Base-by-base conservation (phyloP, 78 protist genomes). In the Paulinella micropora region DNA sequence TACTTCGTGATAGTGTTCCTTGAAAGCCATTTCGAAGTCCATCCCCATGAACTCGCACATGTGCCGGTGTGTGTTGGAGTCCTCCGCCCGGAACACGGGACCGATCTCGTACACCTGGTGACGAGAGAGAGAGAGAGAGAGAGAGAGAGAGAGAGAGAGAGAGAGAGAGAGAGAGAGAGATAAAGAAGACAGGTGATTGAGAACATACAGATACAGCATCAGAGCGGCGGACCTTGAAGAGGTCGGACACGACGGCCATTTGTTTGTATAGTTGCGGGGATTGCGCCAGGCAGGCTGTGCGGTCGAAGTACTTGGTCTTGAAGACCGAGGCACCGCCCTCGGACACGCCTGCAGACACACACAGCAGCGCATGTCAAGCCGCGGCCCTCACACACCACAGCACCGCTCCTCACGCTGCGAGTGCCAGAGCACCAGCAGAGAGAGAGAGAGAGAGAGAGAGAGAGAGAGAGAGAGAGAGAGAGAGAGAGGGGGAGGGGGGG, bases 271-370 rank as follows among this genome's bases (percentile, higher is more conserved):
- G 94, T 23, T 64, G 99, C 31, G 99, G 99, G 3, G 96, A 92
- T 93, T 98, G 99, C 28, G 99, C 99, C 4, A 98, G 91, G 86
- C 32, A 96, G 6, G 98, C 97, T 37, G 38, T 0, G 64, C 73
- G 1, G 0, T 83, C 84, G 87, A 97, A 97, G 95, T 97, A 97
- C 37, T 93, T 86, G 73, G 95, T 39, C 89, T 89, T 79, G 94
- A 98, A 98, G 28, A 97, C 98, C 34, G 90, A 94, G 1, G 99
- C 97, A 28, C 99, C 99, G 9, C 99, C 97, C 93, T 98, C 99
- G 41, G 93, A 83, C 34, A 96, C 97, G 0, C 92, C 79, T 28
- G 90, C 92, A n/a, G n/a, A n/a, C n/a, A n/a, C n/a, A n/a, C n/a
- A n/a, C n/a, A n/a, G n/a, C n/a, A n/a, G n/a, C n/a, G n/a, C n/a